Evolutionary conservation across 1,284 basidiomycete species (phyloP), one percentile per base, ranked within the genome.

Genomic region (Ceratobasidium sp.): DNA sequence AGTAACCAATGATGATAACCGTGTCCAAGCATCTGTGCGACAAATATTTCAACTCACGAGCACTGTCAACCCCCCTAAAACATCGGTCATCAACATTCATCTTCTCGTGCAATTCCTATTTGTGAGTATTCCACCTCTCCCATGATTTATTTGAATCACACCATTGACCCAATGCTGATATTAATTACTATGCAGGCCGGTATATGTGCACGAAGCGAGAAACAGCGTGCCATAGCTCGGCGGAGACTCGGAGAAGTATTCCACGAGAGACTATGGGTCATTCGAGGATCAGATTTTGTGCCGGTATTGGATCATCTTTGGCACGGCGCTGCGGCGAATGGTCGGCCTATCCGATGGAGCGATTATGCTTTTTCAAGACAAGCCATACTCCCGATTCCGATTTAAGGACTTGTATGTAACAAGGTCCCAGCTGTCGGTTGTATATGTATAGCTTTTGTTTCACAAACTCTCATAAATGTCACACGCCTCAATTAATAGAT

Each of bases 271-370:
- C n/a, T 59, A 3, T 71, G 69, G 69, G 6, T 71, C 14, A 12
- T 71, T 33, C 41, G 30, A n/a, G 69, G 69, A 7, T 23, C n/a
- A 14, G 55, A 71, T 3, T 46, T 71, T 30, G 41, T 71, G 3
- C 69, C 69, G 2, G 55, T 60, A 33, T 30, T 71, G 3, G 69
- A 71, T 27, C 52, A 71, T 23, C 27, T 71, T 8, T 71, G 69
- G 69, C 69, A 71, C 41, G 55, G 69, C n/a, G 69, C 55, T 5
- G 69, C 69, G 6, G 69, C 55, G 18, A 60, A 71, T n/a, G 69
- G 69, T 14, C 54, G 30, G 20, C 69, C 69, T 71, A 71, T 30
- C 27, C 27, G 27, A 30, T 30, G 27, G 27, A 30, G 27, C 27
- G 27, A 30, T 30, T 30, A 30, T 27, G 60, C 60, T 7, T 27